Conservation (phyloP, 2,329 filamentous ascomycete species). For the Colletotrichum magnum region DNA sequence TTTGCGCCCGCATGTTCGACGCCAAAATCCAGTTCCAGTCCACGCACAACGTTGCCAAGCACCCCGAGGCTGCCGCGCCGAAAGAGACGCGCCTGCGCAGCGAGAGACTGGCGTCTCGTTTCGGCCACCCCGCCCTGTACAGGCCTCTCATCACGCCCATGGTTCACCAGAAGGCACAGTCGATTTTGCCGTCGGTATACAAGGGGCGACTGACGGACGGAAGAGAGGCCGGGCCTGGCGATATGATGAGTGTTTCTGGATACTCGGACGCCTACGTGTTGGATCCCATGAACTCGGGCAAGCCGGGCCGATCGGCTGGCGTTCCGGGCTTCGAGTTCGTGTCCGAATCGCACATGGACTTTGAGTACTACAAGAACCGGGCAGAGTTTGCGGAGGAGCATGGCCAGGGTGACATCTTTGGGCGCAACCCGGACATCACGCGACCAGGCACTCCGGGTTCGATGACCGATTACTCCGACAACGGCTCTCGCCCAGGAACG, state of each 20-base stretch:
- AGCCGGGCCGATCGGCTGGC: slow-evolving; percentile 61
- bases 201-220: slow-evolving; percentile 82
- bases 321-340: slow-evolving; percentile 91
- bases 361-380: slow-evolving; percentile 91
- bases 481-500: slow-evolving; percentile 65
- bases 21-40: slow-evolving; percentile 85
- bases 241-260: slow-evolving; percentile 73
- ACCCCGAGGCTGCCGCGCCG: slow-evolving; percentile 60
- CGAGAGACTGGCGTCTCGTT: slow-evolving; percentile 82
- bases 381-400: slow-evolving; percentile 90
- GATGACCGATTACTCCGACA: slow-evolving; percentile 58
- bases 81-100: slow-evolving; percentile 70
- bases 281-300: slow-evolving; percentile 78
- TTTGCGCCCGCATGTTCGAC: slow-evolving; percentile 84
- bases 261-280: slow-evolving; percentile 88
- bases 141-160: slow-evolving; percentile 92
- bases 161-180: slow-evolving; percentile 92
- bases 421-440: slow-evolving; percentile 69
- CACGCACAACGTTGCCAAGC: slow-evolving; percentile 69
- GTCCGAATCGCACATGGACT: slow-evolving; percentile 87
- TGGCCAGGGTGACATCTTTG: slow-evolving; percentile 81
- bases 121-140: slow-evolving; percentile 93
- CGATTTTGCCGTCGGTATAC: slow-evolving; percentile 88
- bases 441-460: slow-evolving; percentile 75
- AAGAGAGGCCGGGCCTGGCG: slow-evolving; percentile 69